phyloP scores from a whole-genome alignment of 108 stramenopile species.

The Seminavis robusta region DNA sequence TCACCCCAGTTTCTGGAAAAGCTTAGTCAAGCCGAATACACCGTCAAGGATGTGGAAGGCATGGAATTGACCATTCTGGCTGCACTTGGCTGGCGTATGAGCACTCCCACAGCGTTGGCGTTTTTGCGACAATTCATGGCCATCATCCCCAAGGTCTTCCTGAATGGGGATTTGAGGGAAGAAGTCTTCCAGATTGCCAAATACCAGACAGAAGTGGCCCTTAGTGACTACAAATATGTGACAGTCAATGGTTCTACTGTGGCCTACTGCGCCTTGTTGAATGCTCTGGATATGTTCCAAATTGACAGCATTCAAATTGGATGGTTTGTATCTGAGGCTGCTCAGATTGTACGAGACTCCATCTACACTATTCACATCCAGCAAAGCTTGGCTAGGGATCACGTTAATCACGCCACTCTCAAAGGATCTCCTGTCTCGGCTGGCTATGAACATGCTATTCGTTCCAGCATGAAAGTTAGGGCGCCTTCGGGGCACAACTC shows the following conservation, averaged over 20 bases:
- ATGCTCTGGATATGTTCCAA: slow-evolving; percentile 11
- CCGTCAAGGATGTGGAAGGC: slow-evolving; percentile 5
- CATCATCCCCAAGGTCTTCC: too few species aligned
- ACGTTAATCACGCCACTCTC: too few species aligned
- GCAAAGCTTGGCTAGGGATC: too few species aligned
- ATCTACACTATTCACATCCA: too few species aligned
- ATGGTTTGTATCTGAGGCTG: too few species aligned
- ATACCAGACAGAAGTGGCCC: slow-evolving; percentile 7
- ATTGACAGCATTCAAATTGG: neutral
- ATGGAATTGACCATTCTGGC: slow-evolving; percentile 14
- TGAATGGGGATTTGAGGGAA: neutral
- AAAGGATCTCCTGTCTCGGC: too few species aligned
- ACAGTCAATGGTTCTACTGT: slow-evolving; percentile 5
- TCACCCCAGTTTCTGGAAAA: neutral
- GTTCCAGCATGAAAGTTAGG: too few species aligned
- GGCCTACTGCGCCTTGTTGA: slow-evolving; percentile 16
- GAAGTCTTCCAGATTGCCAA: slow-evolving; percentile 6
- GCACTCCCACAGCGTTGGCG: slow-evolving; percentile 9
- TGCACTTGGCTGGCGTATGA: slow-evolving; percentile 8
- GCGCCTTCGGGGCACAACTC: too few species aligned
- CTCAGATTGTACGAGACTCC: too few species aligned
- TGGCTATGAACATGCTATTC: too few species aligned
- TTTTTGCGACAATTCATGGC: too few species aligned
- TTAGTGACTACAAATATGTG: slow-evolving; percentile 5
- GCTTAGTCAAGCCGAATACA: slow-evolving; percentile 7